Evolutionary conservation across 768 basidiomycete genomes (phyloP).

Genomic region (Trametes coccinea): DNA sequence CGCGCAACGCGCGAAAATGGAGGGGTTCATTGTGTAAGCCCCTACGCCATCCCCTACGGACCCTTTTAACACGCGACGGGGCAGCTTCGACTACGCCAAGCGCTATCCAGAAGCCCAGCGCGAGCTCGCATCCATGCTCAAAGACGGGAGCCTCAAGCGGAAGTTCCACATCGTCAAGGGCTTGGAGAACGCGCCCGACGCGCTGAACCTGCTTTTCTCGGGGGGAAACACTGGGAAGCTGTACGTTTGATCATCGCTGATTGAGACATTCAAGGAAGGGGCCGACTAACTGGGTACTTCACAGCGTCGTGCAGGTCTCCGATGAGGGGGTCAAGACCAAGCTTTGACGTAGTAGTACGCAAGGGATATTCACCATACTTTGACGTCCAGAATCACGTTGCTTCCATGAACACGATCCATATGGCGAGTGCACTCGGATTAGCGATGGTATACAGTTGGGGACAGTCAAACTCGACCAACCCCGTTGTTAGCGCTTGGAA

Average conservation of each 20-base stretch:
- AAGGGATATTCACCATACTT: no score
- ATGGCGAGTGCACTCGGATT: no score
- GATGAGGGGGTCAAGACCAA: constrained; percentile 20
- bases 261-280: constrained; percentile 29
- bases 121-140: constrained; percentile 58
- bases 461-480: no score
- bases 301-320: constrained; percentile 26
- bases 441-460: no score
- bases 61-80: background rate
- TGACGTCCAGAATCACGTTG: no score
- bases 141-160: constrained; percentile 71
- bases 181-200: constrained; percentile 67
- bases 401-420: no score
- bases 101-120: constrained; percentile 58
- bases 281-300: background rate
- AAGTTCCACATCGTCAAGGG: constrained; percentile 82
- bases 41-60: background rate
- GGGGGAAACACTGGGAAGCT: constrained; percentile 84
- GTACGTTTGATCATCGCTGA: constrained; percentile 30
- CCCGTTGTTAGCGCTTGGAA: no score
- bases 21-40: constrained; percentile 81
- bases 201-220: constrained; percentile 69
- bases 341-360: background rate
- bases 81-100: constrained; percentile 71
- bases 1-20: constrained; percentile 70